Percentiles rank a stretch among this genome's conserved stretches.
Evolutionary conservation across 2,329 filamentous ascomycete genomes (phyloP).

Genomic region (Magnaporthales sp.): DNA sequence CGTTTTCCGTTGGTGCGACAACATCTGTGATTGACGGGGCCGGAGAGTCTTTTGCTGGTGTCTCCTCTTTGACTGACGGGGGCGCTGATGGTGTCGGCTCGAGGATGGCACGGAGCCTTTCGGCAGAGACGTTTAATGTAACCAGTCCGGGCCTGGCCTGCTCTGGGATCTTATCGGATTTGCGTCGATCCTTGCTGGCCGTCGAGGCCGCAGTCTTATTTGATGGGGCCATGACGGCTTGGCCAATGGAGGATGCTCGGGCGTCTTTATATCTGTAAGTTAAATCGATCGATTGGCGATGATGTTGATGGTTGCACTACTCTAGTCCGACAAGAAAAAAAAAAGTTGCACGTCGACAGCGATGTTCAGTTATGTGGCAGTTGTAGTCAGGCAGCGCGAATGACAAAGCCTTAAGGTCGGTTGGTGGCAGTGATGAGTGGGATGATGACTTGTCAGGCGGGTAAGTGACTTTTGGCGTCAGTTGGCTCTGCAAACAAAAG

Average conservation of each 20-base stretch:
- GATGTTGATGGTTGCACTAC: neutral
- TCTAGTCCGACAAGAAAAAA: neutral
- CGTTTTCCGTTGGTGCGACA: conserved; percentile 33
- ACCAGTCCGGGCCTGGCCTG: conserved; percentile 25
- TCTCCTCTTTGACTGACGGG: conserved; percentile 29
- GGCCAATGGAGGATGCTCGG: neutral
- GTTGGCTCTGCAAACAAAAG: neutral
- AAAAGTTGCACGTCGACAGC: neutral
- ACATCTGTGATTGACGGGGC: conserved; percentile 30
- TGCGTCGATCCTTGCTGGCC: conserved; percentile 31
- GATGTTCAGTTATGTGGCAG: neutral
- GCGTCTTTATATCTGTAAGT: neutral
- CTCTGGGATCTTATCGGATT: conserved; percentile 24
- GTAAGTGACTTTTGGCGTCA: neutral
- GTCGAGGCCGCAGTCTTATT: conserved; percentile 14
- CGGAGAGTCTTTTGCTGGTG: conserved; percentile 27
- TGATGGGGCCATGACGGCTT: neutral
- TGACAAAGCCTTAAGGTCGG: neutral
- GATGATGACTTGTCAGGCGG: neutral
- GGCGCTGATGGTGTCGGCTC: conserved; percentile 29
- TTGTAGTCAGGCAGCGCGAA: neutral
- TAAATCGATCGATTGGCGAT: neutral
- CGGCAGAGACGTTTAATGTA: conserved; percentile 42
- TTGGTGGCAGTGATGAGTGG: neutral
- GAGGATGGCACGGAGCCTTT: conserved; percentile 40